Base-by-base conservation (phyloP, 257 asterid genomes). In the Gentiana straminea region DNA sequence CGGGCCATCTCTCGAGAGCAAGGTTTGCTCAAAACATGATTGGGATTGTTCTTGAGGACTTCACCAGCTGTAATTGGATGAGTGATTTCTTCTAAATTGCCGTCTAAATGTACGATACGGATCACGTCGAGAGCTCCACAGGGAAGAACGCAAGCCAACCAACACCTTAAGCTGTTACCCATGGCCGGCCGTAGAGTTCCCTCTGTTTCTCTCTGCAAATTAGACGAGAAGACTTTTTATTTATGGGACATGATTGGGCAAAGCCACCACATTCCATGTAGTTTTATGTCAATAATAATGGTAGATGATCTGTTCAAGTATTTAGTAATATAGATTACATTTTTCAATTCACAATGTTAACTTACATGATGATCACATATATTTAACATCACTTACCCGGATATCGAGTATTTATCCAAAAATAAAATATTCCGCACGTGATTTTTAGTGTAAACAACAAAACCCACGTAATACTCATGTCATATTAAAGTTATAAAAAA, bases 101-200 rank as follows among this genome's bases (percentile, higher is more conserved):
- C 98, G 66, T 88, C 80, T 32, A 79, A 59, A 70, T 92, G 98
- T 0, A 92, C 94, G 43, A 92, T 77, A 33, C 97, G 95, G 83
- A 92, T 88, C 81, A 92, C 69, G 51, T 92, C 98, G 0, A 92
- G 75, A n/a, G 98, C 95, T 55, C 98, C 98, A 48, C 87, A 92
- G 9, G 98, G 98, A 68, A 92, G 95, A 65, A 92, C 78, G 70
- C 98, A 92, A 39, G 98, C 92, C 75, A 92, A 80, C 75, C 95
- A 92, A 65, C 97, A 88, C 84, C 98, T 92, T 68, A 92, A 37
- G 68, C 94, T 92, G 58, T 81, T 83, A 1, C 95, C 97, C 98
- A 87, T 88, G 3, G 51, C 44, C 46, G 3, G 51, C 44, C 46
- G 32, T 56, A 59, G 37, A 32, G 2, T 33, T 38, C 24, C 35